Base-by-base conservation (phyloP, 83 land plant species). In the Picea abies region DNA sequence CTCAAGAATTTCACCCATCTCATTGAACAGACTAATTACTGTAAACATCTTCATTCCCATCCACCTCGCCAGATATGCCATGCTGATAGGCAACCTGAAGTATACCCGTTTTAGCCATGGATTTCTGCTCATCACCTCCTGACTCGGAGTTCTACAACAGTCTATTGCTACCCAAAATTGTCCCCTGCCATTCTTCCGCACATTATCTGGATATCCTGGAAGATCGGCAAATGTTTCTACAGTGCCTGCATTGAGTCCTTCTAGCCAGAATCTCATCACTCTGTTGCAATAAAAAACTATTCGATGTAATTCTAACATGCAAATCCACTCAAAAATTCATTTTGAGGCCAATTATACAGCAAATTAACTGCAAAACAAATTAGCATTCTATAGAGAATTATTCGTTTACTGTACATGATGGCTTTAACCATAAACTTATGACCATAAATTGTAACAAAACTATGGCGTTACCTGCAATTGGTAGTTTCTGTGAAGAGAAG, bases 401-500 rank as follows among this genome's bases (percentile, higher is more conserved):
- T 44, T 4, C 5, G 7, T 44, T 44, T 44, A 44, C 47, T 5
- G 47, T 44, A 44, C 0, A 5, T 7, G 5, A 44, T 44, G 47
- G 8, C 47, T 0, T 44, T 44, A 44, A 5, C 47, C 6, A 7
- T 7, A 44, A 44, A 49, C 52, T 8, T 52, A 52, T 52, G 56
- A 52, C 12, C 14, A 52, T 52, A 10, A 10, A 52, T 52, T 10
- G 56, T 10, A 52, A 10, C 78, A 41, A 66, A 41, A 23, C 44
- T 14, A 29, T 19, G 7, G 49, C 15, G 20, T 23, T 90, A 85
- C 95, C 96, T 93, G 90, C 94, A 91, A 72, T 88, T 91, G 22
- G 94, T 89, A 52, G 96, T 94, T 81, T 94, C 96, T 25, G 93
- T 88, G 84, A 90, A 86, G 32, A 94, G 89, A n/a, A 94, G 91